phyloP scores from a whole-genome alignment of 805 yeast genomes.

The Wickerhamomyces queroliae region DNA sequence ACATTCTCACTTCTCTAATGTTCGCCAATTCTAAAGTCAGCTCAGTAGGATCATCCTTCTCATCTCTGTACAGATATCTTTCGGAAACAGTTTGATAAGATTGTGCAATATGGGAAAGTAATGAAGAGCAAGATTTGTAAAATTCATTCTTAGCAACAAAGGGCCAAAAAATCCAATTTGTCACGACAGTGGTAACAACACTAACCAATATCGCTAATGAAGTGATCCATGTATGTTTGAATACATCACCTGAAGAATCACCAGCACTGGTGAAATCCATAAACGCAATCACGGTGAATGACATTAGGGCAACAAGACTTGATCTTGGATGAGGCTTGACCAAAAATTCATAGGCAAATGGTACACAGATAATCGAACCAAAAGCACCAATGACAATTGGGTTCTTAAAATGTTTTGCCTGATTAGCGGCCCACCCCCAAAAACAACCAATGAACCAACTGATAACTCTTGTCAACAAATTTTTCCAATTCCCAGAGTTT shows the following conservation, averaged over 20 bases:
- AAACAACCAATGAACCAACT: conserved; percentile 36
- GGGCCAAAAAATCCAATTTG: conserved; percentile 45
- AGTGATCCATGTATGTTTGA: conserved; percentile 35
- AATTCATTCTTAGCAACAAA: conserved; percentile 38
- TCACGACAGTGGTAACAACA: conserved; percentile 27
- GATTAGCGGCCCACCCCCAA: conserved; percentile 42
- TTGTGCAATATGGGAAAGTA: conserved; percentile 37
- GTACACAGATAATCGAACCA: conserved; percentile 28
- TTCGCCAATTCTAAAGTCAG: conserved; percentile 36
- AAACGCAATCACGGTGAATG: conserved; percentile 35
- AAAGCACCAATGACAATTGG: conserved; percentile 36
- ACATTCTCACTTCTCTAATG: conserved; percentile 42
- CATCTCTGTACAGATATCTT: conserved; percentile 42
- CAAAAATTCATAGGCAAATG: conserved; percentile 28
- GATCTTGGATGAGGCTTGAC: conserved; percentile 36
- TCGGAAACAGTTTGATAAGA: conserved; percentile 43
- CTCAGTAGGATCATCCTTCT: conserved; percentile 40
- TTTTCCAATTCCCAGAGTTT: conserved; percentile 31
- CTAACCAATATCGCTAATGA: conserved; percentile 35
- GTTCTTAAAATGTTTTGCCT: conserved; percentile 30
- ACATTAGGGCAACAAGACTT: conserved; percentile 32
- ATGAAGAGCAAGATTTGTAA: conserved; percentile 30
- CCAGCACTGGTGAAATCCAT: conserved; percentile 17
- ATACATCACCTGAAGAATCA: conserved; percentile 21
- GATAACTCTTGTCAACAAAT: conserved; percentile 25